Conservation (phyloP, 768 basidiomycete species). For the Filobasidium wieringae region DNA sequence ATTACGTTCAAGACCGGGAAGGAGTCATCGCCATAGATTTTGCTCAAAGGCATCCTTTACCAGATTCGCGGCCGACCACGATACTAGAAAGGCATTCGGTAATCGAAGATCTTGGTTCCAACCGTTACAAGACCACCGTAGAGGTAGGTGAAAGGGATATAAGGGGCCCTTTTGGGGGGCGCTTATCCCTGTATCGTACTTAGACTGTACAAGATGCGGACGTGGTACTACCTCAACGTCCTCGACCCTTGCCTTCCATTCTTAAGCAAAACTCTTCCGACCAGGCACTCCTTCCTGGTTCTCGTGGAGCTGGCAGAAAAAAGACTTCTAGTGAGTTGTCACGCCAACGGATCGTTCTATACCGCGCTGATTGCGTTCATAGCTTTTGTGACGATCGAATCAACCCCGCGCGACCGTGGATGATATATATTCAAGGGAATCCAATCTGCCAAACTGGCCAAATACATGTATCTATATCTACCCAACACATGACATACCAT, state of each 20-base stretch:
- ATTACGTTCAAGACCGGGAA: slow-evolving; percentile 4
- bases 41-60: slow-evolving; percentile 22
- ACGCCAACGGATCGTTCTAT: background rate
- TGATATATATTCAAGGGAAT: too few species aligned
- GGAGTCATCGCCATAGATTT: slow-evolving; percentile 17
- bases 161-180: background rate
- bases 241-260: background rate
- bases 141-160: slow-evolving; percentile 2
- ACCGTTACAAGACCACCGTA: slow-evolving; percentile 8
- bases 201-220: slow-evolving; percentile 10
- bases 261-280: background rate
- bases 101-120: background rate
- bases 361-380: background rate
- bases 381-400: slow-evolving; percentile 8
- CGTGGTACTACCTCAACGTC: background rate
- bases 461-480: too few species aligned
- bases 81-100: slow-evolving; percentile 4
- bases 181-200: background rate
- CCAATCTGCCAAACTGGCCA: too few species aligned
- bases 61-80: slow-evolving; percentile 22
- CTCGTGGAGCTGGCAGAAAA: background rate
- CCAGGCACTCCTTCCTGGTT: background rate
- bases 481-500: too few species aligned
- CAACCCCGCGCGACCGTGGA: slow-evolving; percentile 2
- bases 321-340: slow-evolving; percentile 12